phyloP scores from a whole-genome alignment of 805 yeast species.

The Hanseniaspora lindneri region DNA sequence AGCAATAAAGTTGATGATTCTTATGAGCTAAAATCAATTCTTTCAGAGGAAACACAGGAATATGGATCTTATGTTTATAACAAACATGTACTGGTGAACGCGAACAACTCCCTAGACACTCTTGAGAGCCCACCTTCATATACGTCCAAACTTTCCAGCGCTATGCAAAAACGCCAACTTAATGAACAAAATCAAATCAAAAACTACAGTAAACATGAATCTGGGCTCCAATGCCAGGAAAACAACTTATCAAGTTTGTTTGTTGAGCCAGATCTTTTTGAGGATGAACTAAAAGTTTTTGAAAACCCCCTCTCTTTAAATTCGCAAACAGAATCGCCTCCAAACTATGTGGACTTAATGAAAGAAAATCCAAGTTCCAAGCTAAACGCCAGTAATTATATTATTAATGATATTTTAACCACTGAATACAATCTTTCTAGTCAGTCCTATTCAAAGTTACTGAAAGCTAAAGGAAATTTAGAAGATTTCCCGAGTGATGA shows the following conservation, averaged over 20 bases:
- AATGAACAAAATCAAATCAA: too few species aligned
- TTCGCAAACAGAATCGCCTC: background rate
- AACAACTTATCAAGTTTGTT: too few species aligned
- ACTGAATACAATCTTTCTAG: background rate
- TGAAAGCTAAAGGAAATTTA: background rate
- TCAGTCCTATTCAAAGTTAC: background rate
- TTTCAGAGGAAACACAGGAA: constrained; percentile 1
- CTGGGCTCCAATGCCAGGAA: too few species aligned
- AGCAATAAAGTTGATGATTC: background rate
- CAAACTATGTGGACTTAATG: background rate
- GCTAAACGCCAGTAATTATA: background rate
- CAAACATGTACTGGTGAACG: background rate
- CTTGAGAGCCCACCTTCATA: constrained; percentile 1
- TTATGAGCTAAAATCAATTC: background rate
- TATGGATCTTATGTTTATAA: background rate
- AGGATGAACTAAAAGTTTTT: background rate
- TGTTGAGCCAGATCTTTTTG: too few species aligned
- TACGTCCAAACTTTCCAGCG: too few species aligned
- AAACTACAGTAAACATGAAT: too few species aligned
- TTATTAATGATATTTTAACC: background rate
- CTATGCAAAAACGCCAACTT: too few species aligned
- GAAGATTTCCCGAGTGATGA: background rate
- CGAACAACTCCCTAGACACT: background rate
- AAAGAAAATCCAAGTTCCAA: constrained; percentile 7
- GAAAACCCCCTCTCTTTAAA: too few species aligned